Conservation (phyloP, 768 basidiomycete genomes). For the Gyrodon lividus region DNA sequence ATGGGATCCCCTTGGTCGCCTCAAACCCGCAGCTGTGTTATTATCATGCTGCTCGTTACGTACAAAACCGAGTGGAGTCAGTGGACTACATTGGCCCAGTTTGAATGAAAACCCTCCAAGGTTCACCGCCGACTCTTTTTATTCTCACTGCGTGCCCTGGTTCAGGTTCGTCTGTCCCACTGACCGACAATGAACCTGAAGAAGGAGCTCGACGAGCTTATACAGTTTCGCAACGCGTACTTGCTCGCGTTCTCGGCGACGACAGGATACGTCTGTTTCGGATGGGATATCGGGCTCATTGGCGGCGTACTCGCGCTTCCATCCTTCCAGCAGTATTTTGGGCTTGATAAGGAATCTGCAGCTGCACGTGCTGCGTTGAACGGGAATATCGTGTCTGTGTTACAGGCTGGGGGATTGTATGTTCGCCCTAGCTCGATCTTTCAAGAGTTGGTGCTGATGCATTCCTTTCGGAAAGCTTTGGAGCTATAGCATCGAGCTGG, state of each 20-base stretch:
- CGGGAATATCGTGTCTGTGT: conserved; percentile 39
- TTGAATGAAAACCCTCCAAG: neutral
- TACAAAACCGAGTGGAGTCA: neutral
- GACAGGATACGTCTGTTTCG: conserved; percentile 35
- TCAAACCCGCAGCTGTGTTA: conserved; percentile 1
- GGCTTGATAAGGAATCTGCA: conserved; percentile 26
- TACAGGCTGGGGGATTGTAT: conserved; percentile 38
- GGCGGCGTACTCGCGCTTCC: conserved; percentile 36
- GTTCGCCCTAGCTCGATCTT: conserved; percentile 6
- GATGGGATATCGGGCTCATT: conserved; percentile 39
- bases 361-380: conserved; percentile 26
- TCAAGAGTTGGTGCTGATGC: neutral
- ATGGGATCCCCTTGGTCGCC: neutral
- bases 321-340: conserved; percentile 37
- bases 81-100: too few species aligned
- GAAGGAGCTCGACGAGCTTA: conserved; percentile 19
- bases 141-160: neutral
- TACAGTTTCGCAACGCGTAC: conserved; percentile 35
- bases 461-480: conserved; percentile 18
- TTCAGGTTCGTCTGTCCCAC: neutral
- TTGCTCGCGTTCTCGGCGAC: conserved; percentile 34
- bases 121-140: neutral
- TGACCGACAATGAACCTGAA: conserved; percentile 20
- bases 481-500: conserved; percentile 29
- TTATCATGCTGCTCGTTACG: neutral